Evolutionary conservation across 306 rosid genomes (phyloP).

Genomic region (Cucurbita maxima): DNA sequence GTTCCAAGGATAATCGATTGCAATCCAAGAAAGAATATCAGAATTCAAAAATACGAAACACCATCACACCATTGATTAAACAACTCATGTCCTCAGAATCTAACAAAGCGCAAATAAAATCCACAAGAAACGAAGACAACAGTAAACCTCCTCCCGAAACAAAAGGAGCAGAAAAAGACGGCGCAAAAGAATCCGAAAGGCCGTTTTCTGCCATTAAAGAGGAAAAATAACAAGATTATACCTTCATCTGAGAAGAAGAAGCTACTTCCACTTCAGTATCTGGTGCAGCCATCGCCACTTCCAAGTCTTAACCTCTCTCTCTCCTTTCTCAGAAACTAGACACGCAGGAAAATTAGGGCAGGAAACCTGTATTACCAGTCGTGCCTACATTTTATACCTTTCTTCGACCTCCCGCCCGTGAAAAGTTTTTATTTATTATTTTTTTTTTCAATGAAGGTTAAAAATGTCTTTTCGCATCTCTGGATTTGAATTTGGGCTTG

Average conservation of each 20-base stretch:
- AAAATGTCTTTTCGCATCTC: neutral
- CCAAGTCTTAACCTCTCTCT: neutral
- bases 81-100: neutral
- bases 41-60: neutral
- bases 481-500: neutral
- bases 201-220: neutral
- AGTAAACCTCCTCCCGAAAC: neutral
- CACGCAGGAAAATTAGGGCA: neutral
- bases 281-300: neutral
- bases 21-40: neutral
- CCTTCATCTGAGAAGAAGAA: neutral
- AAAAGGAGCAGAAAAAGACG: neutral
- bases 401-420: neutral
- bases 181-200: neutral
- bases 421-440: neutral
- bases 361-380: neutral
- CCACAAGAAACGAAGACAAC: neutral
- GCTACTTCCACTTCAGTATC: neutral
- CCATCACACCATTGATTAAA: neutral
- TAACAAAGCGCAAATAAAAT: neutral
- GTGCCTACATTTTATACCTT: neutral
- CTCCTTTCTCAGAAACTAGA: neutral
- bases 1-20: neutral
- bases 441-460: neutral
- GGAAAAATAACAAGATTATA: neutral